Evolutionary conservation across 2,329 filamentous ascomycete species (phyloP).

Genomic region (Fusarium sp.): DNA sequence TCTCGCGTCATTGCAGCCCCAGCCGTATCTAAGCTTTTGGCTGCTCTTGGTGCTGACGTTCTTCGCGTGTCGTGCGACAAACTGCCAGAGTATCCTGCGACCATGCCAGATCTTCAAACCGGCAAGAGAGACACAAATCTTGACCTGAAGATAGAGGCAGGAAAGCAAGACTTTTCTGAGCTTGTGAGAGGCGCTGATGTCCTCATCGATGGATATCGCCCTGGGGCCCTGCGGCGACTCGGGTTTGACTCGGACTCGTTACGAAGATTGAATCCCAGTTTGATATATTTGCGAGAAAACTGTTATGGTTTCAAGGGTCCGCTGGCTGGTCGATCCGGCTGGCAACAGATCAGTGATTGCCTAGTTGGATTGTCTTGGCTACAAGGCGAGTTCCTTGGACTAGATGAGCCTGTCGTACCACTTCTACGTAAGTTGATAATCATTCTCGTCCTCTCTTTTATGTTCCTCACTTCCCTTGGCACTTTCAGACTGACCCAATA

Average conservation of each 20-base stretch:
- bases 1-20: background rate
- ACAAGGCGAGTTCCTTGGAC: background rate
- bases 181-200: background rate
- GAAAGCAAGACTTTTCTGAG: background rate
- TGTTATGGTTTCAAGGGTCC: background rate
- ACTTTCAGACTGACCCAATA: background rate
- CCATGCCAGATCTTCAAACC: background rate
- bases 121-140: background rate
- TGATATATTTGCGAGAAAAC: background rate
- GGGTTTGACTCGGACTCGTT: background rate
- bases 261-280: background rate
- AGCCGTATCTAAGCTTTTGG: background rate
- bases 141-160: background rate
- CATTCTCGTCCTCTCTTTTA: background rate
- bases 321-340: background rate
- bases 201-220: background rate
- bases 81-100: background rate
- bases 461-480: rapidly evolving
- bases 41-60: background rate
- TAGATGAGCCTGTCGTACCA: background rate
- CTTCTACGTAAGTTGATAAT: background rate
- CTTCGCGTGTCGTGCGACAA: background rate
- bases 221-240: background rate
- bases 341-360: background rate
- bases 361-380: background rate